These are phyloP conservation scores for Davidsoniella eucalypti DNA, from an alignment of 2,329 filamentous ascomycete genomes.

Conservation along the genomic window DNA sequence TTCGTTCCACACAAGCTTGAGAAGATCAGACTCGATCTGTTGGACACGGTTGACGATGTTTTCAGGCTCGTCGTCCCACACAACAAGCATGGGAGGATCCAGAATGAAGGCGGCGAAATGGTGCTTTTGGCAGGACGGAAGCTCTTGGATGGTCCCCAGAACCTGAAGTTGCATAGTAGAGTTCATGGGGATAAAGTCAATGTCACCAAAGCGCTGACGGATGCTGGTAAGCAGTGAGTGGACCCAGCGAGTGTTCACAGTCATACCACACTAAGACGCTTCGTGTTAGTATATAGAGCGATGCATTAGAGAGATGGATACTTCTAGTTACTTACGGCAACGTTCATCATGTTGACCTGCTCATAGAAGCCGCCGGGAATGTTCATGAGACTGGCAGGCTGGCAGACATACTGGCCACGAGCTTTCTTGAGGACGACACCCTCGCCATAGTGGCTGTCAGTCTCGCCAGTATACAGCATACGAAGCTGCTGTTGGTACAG, in stretches of 20 bases:
- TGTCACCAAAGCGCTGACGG: conserved; percentile 21
- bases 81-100: conserved; percentile 39
- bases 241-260: conserved; percentile 47
- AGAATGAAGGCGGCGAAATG: conserved; percentile 50
- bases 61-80: conserved; percentile 47
- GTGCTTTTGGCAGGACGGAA: conserved; percentile 45
- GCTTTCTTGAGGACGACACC: conserved; percentile 24
- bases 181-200: conserved; percentile 40
- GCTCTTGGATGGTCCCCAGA: conserved; percentile 36
- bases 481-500: conserved; percentile 13
- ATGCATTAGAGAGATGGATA: too few relatives aligned
- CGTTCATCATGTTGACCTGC: conserved; percentile 26
- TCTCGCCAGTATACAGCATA: conserved; percentile 11
- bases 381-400: conserved; percentile 17
- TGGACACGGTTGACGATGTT: conserved; percentile 35
- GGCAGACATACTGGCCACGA: conserved; percentile 27
- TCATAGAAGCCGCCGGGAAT: conserved; percentile 32
- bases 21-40: conserved; percentile 34
- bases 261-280: conserved; percentile 43
- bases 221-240: conserved; percentile 36
- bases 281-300: neutral
- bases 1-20: conserved; percentile 41
- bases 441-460: conserved; percentile 7
- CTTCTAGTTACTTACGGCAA: conserved; percentile 26
- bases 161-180: conserved; percentile 45